Evolutionary conservation across 768 basidiomycete genomes (phyloP).

Genomic region (Xerocomus potaroensis): DNA sequence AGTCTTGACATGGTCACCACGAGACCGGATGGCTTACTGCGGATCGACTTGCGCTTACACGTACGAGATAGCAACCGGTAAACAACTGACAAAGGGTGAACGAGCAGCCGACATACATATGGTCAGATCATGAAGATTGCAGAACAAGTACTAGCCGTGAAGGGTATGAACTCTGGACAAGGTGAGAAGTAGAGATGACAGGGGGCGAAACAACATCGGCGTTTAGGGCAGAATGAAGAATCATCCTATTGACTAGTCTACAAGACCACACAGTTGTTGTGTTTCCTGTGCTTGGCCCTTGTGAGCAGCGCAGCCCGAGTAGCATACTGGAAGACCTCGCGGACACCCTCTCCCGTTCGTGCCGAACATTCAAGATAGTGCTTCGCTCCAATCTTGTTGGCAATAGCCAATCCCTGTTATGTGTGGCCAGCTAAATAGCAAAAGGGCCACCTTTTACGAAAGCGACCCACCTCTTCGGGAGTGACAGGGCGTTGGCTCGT

Average conservation of each 20-base stretch:
- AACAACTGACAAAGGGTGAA: slow-evolving; percentile 1
- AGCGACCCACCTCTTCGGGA: slow-evolving; percentile 73
- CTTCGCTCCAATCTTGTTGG: slow-evolving; percentile 94
- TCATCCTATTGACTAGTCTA: slow-evolving; percentile 32
- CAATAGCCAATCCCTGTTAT: slow-evolving; percentile 83
- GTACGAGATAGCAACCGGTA: slow-evolving; percentile 14
- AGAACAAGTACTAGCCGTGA: slow-evolving; percentile 33
- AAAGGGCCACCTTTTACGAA: neutral
- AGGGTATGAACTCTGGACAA: slow-evolving; percentile 33
- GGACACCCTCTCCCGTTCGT: slow-evolving; percentile 93
- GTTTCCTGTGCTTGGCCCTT: slow-evolving; percentile 44
- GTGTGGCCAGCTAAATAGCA: neutral
- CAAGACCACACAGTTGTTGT: slow-evolving; percentile 42
- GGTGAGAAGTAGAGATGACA: slow-evolving; percentile 14
- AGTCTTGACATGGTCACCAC: too few species aligned
- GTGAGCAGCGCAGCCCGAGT: slow-evolving; percentile 85
- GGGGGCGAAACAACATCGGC: slow-evolving; percentile 18
- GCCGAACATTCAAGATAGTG: slow-evolving; percentile 98
- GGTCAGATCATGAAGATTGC: slow-evolving; percentile 37
- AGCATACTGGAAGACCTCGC: slow-evolving; percentile 98
- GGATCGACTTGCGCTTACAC: slow-evolving; percentile 10
- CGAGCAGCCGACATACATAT: slow-evolving; percentile 22
- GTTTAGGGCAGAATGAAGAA: slow-evolving; percentile 17
- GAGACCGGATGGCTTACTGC: too few species aligned
- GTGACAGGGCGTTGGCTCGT: slow-evolving; percentile 93